A percentile compares a stretch with the other conserved stretches of the same genome.
Evolutionary conservation across 352 stramenopile species (phyloP).

Genomic region (Pythium grandisporangium): DNA sequence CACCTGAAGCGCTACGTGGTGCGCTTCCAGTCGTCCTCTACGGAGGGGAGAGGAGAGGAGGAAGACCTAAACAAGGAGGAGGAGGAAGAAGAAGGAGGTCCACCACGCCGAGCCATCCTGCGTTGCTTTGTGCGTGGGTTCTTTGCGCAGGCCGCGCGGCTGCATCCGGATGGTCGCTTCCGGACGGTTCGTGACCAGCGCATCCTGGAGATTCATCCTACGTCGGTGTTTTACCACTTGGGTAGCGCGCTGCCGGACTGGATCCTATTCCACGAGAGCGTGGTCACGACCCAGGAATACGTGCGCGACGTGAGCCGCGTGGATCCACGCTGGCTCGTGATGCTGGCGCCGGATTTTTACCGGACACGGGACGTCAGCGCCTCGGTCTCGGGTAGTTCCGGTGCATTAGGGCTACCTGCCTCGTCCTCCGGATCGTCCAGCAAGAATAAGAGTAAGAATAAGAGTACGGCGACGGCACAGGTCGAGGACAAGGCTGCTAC

Average conservation of each 20-base stretch:
- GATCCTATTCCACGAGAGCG: conserved; percentile 97
- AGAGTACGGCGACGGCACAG: not conserved
- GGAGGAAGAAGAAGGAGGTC: conserved; percentile 15
- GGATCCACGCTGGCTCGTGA: conserved; percentile 66
- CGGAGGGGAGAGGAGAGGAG: not conserved
- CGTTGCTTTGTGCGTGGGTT: conserved; percentile 67
- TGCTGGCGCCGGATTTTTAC: conserved; percentile 65
- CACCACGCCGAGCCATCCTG: conserved; percentile 21
- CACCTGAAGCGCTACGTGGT: conserved; percentile 62
- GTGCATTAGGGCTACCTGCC: conserved; percentile 48
- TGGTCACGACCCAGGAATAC: conserved; percentile 96
- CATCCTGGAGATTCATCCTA: conserved; percentile 65
- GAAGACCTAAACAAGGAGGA: no score
- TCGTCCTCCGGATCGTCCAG: no score
- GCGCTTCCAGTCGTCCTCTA: conserved; percentile 22
- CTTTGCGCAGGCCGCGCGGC: conserved; percentile 95
- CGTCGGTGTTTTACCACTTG: conserved; percentile 65
- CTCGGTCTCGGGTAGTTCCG: conserved; percentile 56
- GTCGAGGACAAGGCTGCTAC: conserved; percentile 7
- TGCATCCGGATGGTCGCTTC: conserved; percentile 85
- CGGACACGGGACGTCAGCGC: conserved; percentile 56
- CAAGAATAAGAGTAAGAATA: not conserved
- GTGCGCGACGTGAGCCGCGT: conserved; percentile 66
- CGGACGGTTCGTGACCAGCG: conserved; percentile 61
- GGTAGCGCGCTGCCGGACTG: conserved; percentile 92